Base-by-base conservation (phyloP, 2,329 filamentous ascomycete genomes). In the Fusarium udum region DNA sequence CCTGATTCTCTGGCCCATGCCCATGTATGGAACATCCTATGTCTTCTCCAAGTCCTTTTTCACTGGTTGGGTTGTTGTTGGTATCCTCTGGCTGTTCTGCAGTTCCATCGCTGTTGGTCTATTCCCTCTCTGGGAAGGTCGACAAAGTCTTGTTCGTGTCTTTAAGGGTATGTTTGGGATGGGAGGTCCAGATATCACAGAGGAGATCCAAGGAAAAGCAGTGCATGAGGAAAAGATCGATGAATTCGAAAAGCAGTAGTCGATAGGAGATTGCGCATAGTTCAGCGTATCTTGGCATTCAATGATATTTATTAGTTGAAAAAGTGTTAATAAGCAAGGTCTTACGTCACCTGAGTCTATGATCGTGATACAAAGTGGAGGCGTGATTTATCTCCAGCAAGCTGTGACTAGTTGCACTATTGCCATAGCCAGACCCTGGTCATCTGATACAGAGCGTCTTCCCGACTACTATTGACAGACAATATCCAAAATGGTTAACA, bases 1-100 rank as follows among this genome's bases (percentile, higher is more conserved):
- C 63, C 84, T 97, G 1, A 86, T 97, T 4, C 87, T 97, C 22
- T 97, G 95, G 94, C 95, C 95, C 0, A 95, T 97, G 88, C 95
- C 95, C 3, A 91, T 97, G 90, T 97, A 96, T 79, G 95, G 94
- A 16, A 87, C 87, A 0, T 89, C 89, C 2, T 97, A 97, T 79
- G 88, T 97, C 61, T 83, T 83, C 42, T 81, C 79, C 22, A 82
- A 82, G 55, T 34, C 71, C 2, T 95, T 94, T 84, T 95, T 94
- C 79, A 92, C 91, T 0, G 92, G 92, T 15, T 94, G 92, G 92
- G 88, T 93, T 14, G 85, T 89, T 5, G 89, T 92, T 2, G 91
- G 91, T 2, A 92, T 95, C 36, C 81, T 93, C 6, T 95, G 92
- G 92, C 83, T 94, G 61, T 92, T 93, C 78, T 90, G 88, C 76